Conservation (phyloP, 495 filamentous ascomycete genomes). For the Aspergillus panamensis region DNA sequence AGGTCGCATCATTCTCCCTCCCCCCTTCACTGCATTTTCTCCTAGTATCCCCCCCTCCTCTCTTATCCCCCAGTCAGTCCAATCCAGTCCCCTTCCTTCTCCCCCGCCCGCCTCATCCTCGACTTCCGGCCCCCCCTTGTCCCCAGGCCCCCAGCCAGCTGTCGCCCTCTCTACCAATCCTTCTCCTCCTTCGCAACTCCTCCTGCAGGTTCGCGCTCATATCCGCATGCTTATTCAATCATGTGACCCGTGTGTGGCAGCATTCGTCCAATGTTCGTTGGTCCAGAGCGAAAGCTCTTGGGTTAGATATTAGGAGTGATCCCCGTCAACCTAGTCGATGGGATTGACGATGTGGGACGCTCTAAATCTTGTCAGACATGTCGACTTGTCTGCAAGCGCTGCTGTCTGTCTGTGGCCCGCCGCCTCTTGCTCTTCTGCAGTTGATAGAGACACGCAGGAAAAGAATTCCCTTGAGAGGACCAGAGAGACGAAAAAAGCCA, state of each 20-base stretch:
- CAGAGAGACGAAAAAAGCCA: neutral
- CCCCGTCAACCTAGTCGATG: slow-evolving; percentile 19
- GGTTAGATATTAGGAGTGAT: slow-evolving; percentile 16
- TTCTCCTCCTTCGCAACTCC: slow-evolving; percentile 17
- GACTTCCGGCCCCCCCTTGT: slow-evolving; percentile 2
- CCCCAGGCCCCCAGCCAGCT: slow-evolving; percentile 5
- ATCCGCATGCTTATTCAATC: slow-evolving; percentile 40
- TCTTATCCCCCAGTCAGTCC: slow-evolving; percentile 8
- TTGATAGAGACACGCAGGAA: slow-evolving; percentile 13
- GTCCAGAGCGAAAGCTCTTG: slow-evolving; percentile 14
- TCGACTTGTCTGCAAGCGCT: slow-evolving; percentile 23
- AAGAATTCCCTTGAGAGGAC: neutral
- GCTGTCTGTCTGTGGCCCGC: slow-evolving; percentile 21
- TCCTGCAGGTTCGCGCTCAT: slow-evolving; percentile 41
- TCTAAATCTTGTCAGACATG: slow-evolving; percentile 29
- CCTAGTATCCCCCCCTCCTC: slow-evolving; percentile 6
- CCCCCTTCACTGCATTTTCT: neutral
- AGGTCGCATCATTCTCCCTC: slow-evolving; percentile 20
- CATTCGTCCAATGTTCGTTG: slow-evolving; percentile 25
- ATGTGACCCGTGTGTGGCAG: slow-evolving; percentile 36
- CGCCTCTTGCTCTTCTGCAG: slow-evolving; percentile 16
- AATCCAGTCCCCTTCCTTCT: no score
- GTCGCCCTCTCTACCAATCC: slow-evolving; percentile 24
- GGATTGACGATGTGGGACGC: slow-evolving; percentile 25
- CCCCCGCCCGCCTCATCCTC: slow-evolving; percentile 2